Base-by-base conservation (phyloP, 495 filamentous ascomycete genomes). In the Hypoxylon lienhwacheense region DNA sequence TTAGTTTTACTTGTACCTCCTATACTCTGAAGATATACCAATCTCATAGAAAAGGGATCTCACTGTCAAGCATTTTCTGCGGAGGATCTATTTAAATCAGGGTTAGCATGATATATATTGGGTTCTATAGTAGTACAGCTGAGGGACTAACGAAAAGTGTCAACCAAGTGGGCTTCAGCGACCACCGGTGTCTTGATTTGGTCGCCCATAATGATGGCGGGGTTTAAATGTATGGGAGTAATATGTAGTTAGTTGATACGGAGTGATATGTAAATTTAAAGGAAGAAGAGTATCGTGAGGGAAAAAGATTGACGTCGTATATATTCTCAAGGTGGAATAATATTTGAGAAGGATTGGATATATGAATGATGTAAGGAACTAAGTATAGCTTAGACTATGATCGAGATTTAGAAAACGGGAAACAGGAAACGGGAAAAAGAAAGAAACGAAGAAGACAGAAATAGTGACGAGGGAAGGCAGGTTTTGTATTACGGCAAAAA, bases 91-190 rank as follows among this genome's bases (percentile, higher is more conserved):
- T 37, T 43, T 37, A 22, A 22, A 19, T 17, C 39, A 6, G 2
- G 25, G 51, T 66, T 20, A 68, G 67, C 53, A 54, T 53, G 31
- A 14, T 5, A 21, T 31, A 19, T 25, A 17, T 0, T 20, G n/a
- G 3, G 6, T 7, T 17, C 21, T 10, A 3, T 19, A 22, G 26
- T 14, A 31, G 31, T 25, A 35, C 19, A 22, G 35, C 55, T 49
- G 53, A 33, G 45, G 58, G 45, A 60, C 74, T 69, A 56, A 82
- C 89, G 85, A 75, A 82, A 93, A 11, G 88, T 95, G 71, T 91
- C 85, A 58, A 90, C 88, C 67, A 88, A 76, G 71, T 93, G 89
- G 63, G 90, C 87, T 76, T 95, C 90, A 37, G 78, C 78, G 52
- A 95, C 90, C 73, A 91, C 89, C 3, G 82, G 75, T 66, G 77